Evolutionary conservation across 2,329 filamentous ascomycete species (phyloP).

Genomic region (Hortaea werneckii): DNA sequence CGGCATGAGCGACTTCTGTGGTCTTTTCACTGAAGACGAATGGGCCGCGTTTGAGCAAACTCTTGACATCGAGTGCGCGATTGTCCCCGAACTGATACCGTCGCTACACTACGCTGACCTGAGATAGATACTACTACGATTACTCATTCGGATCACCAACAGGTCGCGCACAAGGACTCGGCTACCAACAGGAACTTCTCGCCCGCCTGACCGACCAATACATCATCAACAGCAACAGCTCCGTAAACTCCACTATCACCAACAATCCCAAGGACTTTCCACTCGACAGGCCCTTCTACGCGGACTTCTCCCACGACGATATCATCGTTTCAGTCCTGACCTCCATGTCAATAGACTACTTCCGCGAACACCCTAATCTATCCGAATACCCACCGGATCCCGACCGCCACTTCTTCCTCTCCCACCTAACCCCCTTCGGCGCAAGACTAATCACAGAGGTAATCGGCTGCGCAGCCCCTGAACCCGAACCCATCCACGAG

Average conservation of each 20-base stretch:
- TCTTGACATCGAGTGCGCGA: conserved; percentile 35
- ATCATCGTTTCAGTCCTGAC: conserved; percentile 42
- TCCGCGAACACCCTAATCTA: conserved; percentile 38
- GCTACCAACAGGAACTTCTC: conserved; percentile 43
- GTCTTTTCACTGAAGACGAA: conserved; percentile 44
- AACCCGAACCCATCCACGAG: conserved; percentile 31
- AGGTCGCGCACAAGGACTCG: conserved; percentile 43
- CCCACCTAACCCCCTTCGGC: conserved; percentile 45
- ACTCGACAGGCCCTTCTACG: conserved; percentile 39
- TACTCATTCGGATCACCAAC: conserved; percentile 34
- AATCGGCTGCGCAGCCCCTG: conserved; percentile 37
- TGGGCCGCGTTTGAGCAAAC: conserved; percentile 46
- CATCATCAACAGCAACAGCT: conserved; percentile 39
- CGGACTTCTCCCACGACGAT: conserved; percentile 46
- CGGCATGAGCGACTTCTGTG: conserved; percentile 42
- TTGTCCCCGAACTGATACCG: neutral
- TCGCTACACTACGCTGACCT: neutral
- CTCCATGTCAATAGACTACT: conserved; percentile 46
- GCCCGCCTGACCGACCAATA: conserved; percentile 39
- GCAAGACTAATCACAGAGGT: conserved; percentile 46
- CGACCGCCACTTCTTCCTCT: conserved; percentile 40
- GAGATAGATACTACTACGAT: conserved; percentile 32
- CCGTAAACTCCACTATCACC: conserved; percentile 42
- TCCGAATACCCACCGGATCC: conserved; percentile 34
- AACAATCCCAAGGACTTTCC: conserved; percentile 39